Base-by-base conservation (phyloP, 805 yeast species). In the Kluyveromyces siamensis region DNA sequence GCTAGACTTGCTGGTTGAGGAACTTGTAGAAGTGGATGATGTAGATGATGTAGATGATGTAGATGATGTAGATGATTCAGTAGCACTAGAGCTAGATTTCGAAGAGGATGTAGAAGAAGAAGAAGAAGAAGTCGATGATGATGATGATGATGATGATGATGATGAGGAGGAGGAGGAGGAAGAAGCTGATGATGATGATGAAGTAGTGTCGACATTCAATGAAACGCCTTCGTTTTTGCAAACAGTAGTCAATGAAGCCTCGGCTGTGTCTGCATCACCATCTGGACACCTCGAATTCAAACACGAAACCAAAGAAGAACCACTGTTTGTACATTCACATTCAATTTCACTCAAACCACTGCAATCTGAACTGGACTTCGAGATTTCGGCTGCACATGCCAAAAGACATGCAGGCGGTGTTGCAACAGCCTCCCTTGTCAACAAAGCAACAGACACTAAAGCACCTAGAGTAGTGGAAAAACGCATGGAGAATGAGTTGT, bases 391-490 rank as follows among this genome's bases (percentile, higher is more conserved):
- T 50, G 86, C 91, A 77, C 96, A 88, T 39, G 96, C 95, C 66
- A 89, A 74, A 56, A 89, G 71, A 74, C 96, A 89, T 37, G 96
- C 96, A 52, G 96, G 96, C 46, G 96, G 93, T 48, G 91, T 74
- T 48, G 86, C 83, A 42, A 80, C 77, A 30, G 75, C 74, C 45
- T 59, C 55, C 11, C 50, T 49, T n/a, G 64, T 50, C 39, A 62
- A 52, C 30, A 60, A 44, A 42, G 61, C 65, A 33, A 61, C 37
- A 41, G 67, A 58, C 25, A 58, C 46, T 41, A 54, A 58, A 19
- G 65, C 44, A 43, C 66, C 57, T 27, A 61, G 44, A 49, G 62
- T 55, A 37, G 61, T 44, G 35, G 63, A 52, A 40, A 61, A 27
- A 55, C 63, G 66, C 68, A 64, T 63, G 39, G 19, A 37, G 37